Evolutionary conservation across 768 basidiomycete species (phyloP).

Genomic region (Hygrocybe coccinea): DNA sequence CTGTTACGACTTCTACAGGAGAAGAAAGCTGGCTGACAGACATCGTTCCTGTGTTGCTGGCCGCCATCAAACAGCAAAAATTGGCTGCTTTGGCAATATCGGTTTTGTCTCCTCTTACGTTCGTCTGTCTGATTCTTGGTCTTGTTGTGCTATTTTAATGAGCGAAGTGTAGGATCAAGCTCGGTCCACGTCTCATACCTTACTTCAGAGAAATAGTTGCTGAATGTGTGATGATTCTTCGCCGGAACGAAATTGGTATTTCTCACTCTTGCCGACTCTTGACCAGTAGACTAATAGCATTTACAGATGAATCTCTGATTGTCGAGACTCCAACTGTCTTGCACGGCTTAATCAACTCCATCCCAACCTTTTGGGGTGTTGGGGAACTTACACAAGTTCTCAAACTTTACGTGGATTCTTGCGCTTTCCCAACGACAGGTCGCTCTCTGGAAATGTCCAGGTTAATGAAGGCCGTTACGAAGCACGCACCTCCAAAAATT

Average conservation of each 20-base stretch:
- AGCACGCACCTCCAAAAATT: slow-evolving; percentile 61
- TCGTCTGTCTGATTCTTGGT: slow-evolving; percentile 17
- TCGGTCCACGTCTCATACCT: slow-evolving; percentile 88
- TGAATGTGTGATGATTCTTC: slow-evolving; percentile 48
- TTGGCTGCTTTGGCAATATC: slow-evolving; percentile 43
- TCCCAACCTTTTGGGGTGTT: slow-evolving; percentile 78
- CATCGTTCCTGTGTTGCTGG: slow-evolving; percentile 55
- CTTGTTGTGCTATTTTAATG: background rate
- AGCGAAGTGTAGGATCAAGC: slow-evolving; percentile 49
- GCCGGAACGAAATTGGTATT: slow-evolving; percentile 37
- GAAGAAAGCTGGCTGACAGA: slow-evolving; percentile 65
- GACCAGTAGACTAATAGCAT: background rate
- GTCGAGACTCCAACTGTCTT: slow-evolving; percentile 45
- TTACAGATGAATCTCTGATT: slow-evolving; percentile 5
- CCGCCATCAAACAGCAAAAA: slow-evolving; percentile 39
- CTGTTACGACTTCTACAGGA: slow-evolving; percentile 49
- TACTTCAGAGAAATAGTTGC: slow-evolving; percentile 68
- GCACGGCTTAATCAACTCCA: slow-evolving; percentile 62
- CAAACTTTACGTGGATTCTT: slow-evolving; percentile 50
- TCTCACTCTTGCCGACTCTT: background rate
- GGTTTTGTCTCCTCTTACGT: slow-evolving; percentile 61
- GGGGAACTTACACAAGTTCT: slow-evolving; percentile 55
- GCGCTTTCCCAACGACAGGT: slow-evolving; percentile 27
- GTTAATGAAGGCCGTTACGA: slow-evolving; percentile 63
- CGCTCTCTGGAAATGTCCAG: slow-evolving; percentile 33